phyloP scores from a whole-genome alignment of 2,329 filamentous ascomycete species.

The Trichophyton mentagrophytes region DNA sequence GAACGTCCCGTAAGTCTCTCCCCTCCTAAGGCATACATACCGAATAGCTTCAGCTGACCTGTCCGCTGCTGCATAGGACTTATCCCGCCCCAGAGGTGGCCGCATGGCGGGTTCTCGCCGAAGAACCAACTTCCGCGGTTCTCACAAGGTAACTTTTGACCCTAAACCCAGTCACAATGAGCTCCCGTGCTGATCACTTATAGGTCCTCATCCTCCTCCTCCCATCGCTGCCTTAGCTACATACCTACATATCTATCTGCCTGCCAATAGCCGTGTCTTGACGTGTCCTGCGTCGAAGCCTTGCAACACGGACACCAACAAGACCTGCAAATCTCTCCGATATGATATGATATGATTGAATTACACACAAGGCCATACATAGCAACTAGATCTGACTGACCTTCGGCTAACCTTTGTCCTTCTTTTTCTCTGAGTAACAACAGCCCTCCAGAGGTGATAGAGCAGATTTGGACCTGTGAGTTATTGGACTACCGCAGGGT shows the following conservation, averaged over 20 bases:
- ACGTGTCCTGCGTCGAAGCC: constrained; percentile 10
- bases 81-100: constrained; percentile 26
- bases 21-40: background rate
- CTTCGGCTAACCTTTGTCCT: constrained; percentile 33
- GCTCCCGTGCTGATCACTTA: background rate
- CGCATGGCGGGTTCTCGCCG: constrained; percentile 21
- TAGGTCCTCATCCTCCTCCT: constrained; percentile 36
- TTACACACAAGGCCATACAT: constrained; percentile 8
- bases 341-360: background rate
- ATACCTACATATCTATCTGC: background rate
- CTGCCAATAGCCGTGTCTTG: constrained; percentile 16
- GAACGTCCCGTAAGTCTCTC: constrained; percentile 43
- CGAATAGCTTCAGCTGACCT: background rate
- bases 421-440: constrained; percentile 21
- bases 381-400: constrained; percentile 18
- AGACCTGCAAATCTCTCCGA: background rate
- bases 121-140: constrained; percentile 53
- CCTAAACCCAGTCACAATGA: no score
- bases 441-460: constrained; percentile 35
- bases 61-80: background rate
- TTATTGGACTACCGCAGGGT: background rate
- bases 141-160: constrained; percentile 60
- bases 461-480: constrained; percentile 36
- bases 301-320: constrained; percentile 1
- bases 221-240: constrained; percentile 19